These are phyloP conservation scores for Chlamydomonas eustigma DNA, from an alignment of 139 green algal genomes.

Conservation along the genomic window DNA sequence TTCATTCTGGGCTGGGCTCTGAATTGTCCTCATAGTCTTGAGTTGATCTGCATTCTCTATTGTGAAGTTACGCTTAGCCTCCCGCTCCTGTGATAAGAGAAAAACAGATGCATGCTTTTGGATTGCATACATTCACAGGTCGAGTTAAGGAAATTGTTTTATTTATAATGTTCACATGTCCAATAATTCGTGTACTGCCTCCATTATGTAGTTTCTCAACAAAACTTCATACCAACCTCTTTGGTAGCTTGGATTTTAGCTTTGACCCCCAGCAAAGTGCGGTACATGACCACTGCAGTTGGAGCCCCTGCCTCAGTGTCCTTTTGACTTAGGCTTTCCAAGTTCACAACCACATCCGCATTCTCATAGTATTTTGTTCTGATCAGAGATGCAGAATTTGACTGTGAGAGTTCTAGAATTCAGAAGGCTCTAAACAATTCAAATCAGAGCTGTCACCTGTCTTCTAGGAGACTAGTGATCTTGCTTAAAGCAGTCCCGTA, in stretches of 20 bases:
- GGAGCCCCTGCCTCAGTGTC: slow-evolving; percentile 44
- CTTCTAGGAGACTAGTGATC: not conserved
- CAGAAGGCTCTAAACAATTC: too few species aligned
- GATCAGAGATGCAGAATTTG: not conserved
- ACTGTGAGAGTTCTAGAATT: too few species aligned
- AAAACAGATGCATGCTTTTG: too few species aligned
- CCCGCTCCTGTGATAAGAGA: too few species aligned
- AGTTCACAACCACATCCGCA: slow-evolving; percentile 59
- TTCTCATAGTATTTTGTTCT: slow-evolving; percentile 54
- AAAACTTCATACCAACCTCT: slow-evolving; percentile 21
- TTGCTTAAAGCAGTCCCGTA: not conserved
- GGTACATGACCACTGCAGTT: slow-evolving; percentile 46
- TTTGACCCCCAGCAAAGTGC: slow-evolving; percentile 34
- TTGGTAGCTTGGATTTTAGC: slow-evolving; percentile 44
- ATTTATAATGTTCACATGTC: too few species aligned
- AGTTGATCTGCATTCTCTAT: slow-evolving; percentile 34
- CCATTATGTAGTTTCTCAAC: not conserved
- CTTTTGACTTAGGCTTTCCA: slow-evolving; percentile 44
- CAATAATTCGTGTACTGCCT: too few species aligned
- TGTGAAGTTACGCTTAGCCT: slow-evolving; percentile 39
- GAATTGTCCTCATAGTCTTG: slow-evolving; percentile 24
- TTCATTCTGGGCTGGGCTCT: too few species aligned
- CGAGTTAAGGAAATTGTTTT: too few species aligned
- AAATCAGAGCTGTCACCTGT: too few species aligned
- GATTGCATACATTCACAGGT: too few species aligned